Evolutionary conservation across 2,329 filamentous ascomycete genomes (phyloP), one percentile per base, ranked within the genome.

Genomic region (Cladophialophora bantiana): DNA sequence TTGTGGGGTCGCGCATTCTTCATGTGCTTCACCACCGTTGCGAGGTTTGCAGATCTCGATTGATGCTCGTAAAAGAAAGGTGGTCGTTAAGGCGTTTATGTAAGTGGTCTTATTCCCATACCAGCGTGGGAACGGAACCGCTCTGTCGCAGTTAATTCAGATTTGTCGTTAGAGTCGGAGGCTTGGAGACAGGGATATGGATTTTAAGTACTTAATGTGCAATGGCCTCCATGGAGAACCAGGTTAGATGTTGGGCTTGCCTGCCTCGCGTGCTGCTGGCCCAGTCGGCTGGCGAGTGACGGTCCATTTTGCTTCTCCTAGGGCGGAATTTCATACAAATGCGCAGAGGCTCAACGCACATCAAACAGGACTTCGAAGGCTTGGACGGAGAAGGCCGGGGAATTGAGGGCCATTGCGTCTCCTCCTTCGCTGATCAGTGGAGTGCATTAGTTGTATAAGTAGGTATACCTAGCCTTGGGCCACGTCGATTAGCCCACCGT

Each of bases 21-120:
- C 18, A 50, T 48, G 45, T 50, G 45, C 45, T 31, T 50, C 45
- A 50, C 45, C 45, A 50, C 45, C 45, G 20, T 50, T 50, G 20
- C 18, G 7, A 10, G 40, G 7, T 31, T 18, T 31, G 45, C 45
- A 50, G 45, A 50, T 50, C 45, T 26, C 45, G 18, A 13, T 2
- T 38, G 13, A 9, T 20, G 7, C 20, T 9, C 4, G 12, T n/a
- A 7, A 40, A 40, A 13, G 10, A 13, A 40, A 40, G 38, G 13
- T 40, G 38, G 9, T 40, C 4, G 38, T 4, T 13, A 13, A 10
- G 38, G 10, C 13, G 26, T 26, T 26, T 26, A 26, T 26, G 26
- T 26, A 26, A 26, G 26, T 26, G 38, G 10, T 40, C 10, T 9
- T 40, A 4, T 13, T 13, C 13, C 38, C 4, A 40, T 40, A 40